A percentile compares a stretch with the other conserved stretches of the same genome.
Evolutionary conservation across 257 asterid species (phyloP).

Genomic region (Rhazya stricta): DNA sequence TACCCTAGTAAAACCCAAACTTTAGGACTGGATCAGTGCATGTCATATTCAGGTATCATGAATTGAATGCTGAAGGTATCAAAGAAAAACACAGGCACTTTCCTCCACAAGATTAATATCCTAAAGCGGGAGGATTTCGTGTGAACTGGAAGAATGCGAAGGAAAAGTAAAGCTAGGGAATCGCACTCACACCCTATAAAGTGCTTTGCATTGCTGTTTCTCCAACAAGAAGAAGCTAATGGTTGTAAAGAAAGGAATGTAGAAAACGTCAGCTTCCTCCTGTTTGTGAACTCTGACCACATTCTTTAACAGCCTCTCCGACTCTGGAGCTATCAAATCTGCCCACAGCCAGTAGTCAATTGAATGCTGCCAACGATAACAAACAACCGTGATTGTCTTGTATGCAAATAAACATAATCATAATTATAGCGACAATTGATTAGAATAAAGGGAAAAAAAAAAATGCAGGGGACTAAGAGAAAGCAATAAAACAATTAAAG

Average conservation of each 20-base stretch:
- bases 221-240: slow-evolving; percentile 92
- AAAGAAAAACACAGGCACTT: neutral
- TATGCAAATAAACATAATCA: neutral
- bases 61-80: neutral
- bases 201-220: slow-evolving; percentile 91
- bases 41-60: neutral
- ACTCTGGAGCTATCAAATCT: slow-evolving; percentile 80
- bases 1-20: neutral
- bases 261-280: slow-evolving; percentile 95
- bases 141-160: no score
- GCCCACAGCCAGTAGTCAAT: slow-evolving; percentile 98
- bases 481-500: neutral
- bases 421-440: neutral
- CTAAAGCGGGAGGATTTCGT: neutral
- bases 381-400: neutral
- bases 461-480: neutral
- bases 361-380: slow-evolving; percentile 58
- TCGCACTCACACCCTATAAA: slow-evolving; percentile 99
- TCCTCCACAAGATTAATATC: neutral
- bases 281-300: slow-evolving; percentile 73
- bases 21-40: neutral
- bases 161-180: slow-evolving; percentile 19
- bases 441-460: neutral
- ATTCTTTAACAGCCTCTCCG: slow-evolving; percentile 67
- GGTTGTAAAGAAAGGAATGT: slow-evolving; percentile 89